phyloP scores from a whole-genome alignment of 2,329 filamentous ascomycete species.

The Trichoderma harzianum region DNA sequence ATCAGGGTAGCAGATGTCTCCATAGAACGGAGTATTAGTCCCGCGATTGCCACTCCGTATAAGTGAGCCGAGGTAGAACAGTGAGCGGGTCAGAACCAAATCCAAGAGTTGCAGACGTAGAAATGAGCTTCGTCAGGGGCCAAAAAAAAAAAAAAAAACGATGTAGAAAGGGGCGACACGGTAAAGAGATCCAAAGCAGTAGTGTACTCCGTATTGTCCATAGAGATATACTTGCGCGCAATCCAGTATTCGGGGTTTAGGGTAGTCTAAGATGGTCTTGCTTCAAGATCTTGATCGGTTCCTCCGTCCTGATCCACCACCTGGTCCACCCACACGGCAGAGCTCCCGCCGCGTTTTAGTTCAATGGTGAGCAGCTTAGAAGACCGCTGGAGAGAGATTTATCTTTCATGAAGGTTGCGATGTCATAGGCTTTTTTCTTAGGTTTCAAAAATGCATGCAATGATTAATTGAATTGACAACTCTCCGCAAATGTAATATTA shows the following conservation, averaged over 20 bases:
- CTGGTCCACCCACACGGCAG: background rate
- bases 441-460: background rate
- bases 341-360: background rate
- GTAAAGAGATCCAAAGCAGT: background rate
- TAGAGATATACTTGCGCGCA: background rate
- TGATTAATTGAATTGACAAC: background rate
- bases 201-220: background rate
- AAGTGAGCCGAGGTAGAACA: background rate
- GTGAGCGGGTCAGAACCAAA: background rate
- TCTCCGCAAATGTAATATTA: background rate
- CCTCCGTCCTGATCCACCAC: background rate
- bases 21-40: background rate
- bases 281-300: background rate
- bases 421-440: fast-evolving
- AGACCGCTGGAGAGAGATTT: background rate
- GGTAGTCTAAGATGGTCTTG: background rate
- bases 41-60: background rate
- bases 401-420: background rate
- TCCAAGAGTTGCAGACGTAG: no score
- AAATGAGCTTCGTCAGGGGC: background rate
- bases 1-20: background rate
- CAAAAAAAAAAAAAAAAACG: background rate
- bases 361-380: background rate
- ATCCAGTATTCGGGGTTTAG: background rate
- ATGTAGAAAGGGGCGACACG: background rate